Evolutionary conservation across 306 rosid genomes (phyloP), one percentile per base, ranked within the genome.

Genomic region (Elaeagnus macrophylla): DNA sequence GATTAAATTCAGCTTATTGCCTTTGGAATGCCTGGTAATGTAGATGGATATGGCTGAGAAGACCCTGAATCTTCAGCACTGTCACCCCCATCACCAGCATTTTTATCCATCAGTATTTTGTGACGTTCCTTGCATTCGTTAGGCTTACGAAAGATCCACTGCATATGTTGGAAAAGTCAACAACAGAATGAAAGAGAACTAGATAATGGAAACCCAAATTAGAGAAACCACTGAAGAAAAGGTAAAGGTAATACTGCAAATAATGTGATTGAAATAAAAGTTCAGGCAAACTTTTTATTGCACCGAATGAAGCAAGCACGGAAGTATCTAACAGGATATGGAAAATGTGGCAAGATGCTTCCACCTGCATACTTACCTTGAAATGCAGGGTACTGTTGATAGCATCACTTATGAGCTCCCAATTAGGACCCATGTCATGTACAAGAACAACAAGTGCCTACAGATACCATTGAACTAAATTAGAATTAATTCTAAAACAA

Each of bases 21-120:
- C 99, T 93, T 84, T 6, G 99, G 99, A 72, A 93, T 93, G 56
- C 99, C 99, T 11, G 95, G 99, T 57, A 93, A 68, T 11, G 99
- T 93, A 66, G 94, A 93, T 13, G 96, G 94, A 80, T 93, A 93
- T 59, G 99, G 89, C 72, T 88, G 99, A 66, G 96, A 88, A 59
- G 96, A 84, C 60, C 96, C 99, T 18, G 99, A 93, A 75, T 93
- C 96, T 72, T 93, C 99, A 51, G 95, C 99, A 68, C 99, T 93
- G 53, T 93, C 99, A 25, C 90, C 96, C 60, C 99, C 96, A 75
- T 93, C 99, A 63, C 94, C 95, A 62, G 88, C 63, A 62, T 70
- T 72, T 77, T 75, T 82, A 58, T 93, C 96, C 96, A 93, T 93
- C 46, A 93, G 75, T 61, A 77, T 37, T 72, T 88, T 93, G 79